These are phyloP conservation scores for Lipomyces yamadae DNA, from an alignment of 805 yeast species.

Conservation along the genomic window DNA sequence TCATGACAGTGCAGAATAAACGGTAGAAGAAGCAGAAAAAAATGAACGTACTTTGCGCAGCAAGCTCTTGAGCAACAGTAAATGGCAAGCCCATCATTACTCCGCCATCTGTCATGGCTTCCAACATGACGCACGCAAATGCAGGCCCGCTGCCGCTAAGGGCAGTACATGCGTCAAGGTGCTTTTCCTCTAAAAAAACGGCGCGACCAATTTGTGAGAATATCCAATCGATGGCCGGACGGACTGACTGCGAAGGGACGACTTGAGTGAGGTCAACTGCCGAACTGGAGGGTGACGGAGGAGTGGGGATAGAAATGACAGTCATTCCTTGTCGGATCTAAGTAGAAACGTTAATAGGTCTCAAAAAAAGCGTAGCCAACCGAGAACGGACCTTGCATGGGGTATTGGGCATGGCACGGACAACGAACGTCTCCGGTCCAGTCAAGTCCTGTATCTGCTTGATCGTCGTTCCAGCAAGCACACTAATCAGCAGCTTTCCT, in stretches of 20 bases:
- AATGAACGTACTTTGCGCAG: slow-evolving; percentile 82
- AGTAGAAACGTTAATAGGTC: slow-evolving; percentile 48
- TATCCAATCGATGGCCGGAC: slow-evolving; percentile 49
- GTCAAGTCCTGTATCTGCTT: slow-evolving; percentile 59
- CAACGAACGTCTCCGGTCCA: slow-evolving; percentile 54
- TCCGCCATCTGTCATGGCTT: slow-evolving; percentile 92
- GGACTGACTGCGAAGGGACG: slow-evolving; percentile 42
- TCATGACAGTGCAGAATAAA: not conserved
- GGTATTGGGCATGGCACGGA: slow-evolving; percentile 97
- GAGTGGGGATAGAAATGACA: slow-evolving; percentile 73
- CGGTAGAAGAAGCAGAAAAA: too few relatives aligned
- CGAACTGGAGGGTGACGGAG: slow-evolving; percentile 36
- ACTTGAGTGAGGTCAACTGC: slow-evolving; percentile 30
- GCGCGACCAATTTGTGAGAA: slow-evolving; percentile 51
- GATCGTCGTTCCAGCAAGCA: slow-evolving; percentile 92
- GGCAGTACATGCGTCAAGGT: slow-evolving; percentile 96
- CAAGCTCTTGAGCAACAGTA: slow-evolving; percentile 79
- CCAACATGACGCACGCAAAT: slow-evolving; percentile 84
- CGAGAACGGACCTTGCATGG: slow-evolving; percentile 52
- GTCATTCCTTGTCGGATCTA: slow-evolving; percentile 93
- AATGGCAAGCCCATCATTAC: slow-evolving; percentile 91
- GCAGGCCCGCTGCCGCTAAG: slow-evolving; percentile 98
- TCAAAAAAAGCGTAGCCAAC: not conserved
- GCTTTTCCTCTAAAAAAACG: slow-evolving; percentile 64
- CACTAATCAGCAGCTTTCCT: slow-evolving; percentile 70